Percentiles rank a stretch among this genome's conserved stretches.
Evolutionary conservation across 2,329 filamentous ascomycete genomes (phyloP).

Genomic region (Beauveria brongniartii): DNA sequence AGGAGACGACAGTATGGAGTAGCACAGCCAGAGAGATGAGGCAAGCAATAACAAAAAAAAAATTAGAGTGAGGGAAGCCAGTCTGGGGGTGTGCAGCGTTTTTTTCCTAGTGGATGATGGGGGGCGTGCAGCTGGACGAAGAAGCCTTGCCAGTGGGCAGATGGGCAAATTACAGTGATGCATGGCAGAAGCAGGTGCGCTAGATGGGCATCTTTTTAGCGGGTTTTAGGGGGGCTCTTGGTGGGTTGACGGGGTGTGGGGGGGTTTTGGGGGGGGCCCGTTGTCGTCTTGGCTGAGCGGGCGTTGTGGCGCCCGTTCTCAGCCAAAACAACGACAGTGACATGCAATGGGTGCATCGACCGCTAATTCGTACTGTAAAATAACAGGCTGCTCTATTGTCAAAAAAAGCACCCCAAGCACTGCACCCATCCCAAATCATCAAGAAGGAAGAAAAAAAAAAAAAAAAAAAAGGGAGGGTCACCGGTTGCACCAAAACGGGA

Average conservation of each 20-base stretch:
- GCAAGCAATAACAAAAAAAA: slow-evolving; percentile 4
- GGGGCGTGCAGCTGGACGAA: neutral
- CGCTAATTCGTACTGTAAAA: no score
- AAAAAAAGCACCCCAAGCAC: no score
- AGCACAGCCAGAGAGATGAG: neutral
- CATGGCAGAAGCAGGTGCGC: neutral
- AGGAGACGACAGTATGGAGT: neutral
- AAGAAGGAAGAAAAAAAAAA: neutral
- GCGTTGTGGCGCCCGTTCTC: no score
- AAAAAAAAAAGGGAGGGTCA: neutral
- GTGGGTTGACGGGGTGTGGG: neutral
- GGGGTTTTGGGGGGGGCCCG: no score
- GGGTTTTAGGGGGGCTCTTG: neutral
- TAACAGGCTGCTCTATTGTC: no score
- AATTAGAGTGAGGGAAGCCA: neutral
- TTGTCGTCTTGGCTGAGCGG: no score
- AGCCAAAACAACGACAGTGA: no score
- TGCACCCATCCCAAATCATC: no score
- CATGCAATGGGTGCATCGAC: no score
- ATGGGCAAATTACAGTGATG: slow-evolving; percentile 10
- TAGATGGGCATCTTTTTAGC: slow-evolving; percentile 1
- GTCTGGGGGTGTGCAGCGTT: slow-evolving; percentile 1
- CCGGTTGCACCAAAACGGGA: neutral
- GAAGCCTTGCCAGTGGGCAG: neutral
- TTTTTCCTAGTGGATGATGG: neutral